These are phyloP conservation scores for Biscogniauxia sp. DNA, from an alignment of 2,329 filamentous ascomycete genomes.

Conservation along the genomic window DNA sequence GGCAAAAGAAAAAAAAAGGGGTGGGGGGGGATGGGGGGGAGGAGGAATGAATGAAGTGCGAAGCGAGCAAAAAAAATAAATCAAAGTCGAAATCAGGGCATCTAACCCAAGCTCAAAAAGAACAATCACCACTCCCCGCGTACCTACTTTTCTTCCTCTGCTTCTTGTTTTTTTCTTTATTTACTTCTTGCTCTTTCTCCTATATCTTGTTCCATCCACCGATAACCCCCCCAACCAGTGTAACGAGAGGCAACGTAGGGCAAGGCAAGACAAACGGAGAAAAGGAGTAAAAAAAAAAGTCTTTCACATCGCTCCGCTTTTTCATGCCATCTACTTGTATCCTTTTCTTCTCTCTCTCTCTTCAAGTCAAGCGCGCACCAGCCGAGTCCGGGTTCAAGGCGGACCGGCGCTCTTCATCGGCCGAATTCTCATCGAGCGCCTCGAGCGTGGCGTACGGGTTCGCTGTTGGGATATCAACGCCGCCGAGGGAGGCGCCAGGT, in stretches of 20 bases:
- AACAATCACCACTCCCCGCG: too few species aligned
- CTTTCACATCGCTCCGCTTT: neutral
- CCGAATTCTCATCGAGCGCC: conserved; percentile 14
- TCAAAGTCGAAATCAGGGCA: too few species aligned
- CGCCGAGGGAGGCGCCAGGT: neutral
- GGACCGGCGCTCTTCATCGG: conserved; percentile 1
- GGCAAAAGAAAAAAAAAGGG: too few species aligned
- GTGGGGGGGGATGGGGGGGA: too few species aligned
- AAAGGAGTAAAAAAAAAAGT: too few species aligned
- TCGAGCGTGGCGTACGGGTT: conserved; percentile 30
- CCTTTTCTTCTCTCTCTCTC: neutral
- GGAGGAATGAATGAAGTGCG: too few species aligned
- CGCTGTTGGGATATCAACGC: conserved; percentile 5
- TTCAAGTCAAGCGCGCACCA: conserved; percentile 12
- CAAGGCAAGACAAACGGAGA: neutral
- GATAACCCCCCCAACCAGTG: neutral
- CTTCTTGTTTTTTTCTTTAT: too few species aligned
- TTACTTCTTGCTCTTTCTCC: too few species aligned
- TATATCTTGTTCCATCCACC: neutral
- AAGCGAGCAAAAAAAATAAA: too few species aligned
- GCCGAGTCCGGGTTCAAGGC: neutral
- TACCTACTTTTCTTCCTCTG: too few species aligned
- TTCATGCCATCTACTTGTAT: neutral
- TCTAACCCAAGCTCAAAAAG: too few species aligned
- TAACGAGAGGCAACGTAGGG: neutral